Evolutionary conservation across 2,329 filamentous ascomycete species (phyloP), one percentile per base, ranked within the genome.

Genomic region (Fonsecaea pedrosoi): DNA sequence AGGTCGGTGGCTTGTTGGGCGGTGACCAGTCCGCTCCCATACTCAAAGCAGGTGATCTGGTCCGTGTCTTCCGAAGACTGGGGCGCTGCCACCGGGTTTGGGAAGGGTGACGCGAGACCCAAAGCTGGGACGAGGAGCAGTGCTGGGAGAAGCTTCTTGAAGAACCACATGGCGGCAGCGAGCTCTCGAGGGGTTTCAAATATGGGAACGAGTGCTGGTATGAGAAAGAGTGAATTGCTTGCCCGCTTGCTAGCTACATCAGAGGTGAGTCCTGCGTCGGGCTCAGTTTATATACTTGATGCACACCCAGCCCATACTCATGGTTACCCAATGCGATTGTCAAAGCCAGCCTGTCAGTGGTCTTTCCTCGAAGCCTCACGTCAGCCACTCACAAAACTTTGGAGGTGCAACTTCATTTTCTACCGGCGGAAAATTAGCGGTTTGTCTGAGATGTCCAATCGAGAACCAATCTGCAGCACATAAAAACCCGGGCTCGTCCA

Each of bases 11-110:
- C 60, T 30, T 55, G 50, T 37, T 48, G 50, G 15, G 53, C 35
- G 37, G 37, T 55, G 13, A 62, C 60, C 18, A 62, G 35, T 1
- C 54, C 54, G 30, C 60, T 62, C 18, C 60, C 53, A 5, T 15
- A 53, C 53, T 55, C 37, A 13, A 37, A 62, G 53, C 60, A 62
- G 60, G 60, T 62, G 50, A 56, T 62, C 56, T 55, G 18, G 37
- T 62, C 60, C 35, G 37, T 37, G 30, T 56, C 53, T 13, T 62
- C 60, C 30, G 60, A 56, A 53, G 35, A 42, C 15, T 18, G 38
- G 15, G 54, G 60, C 2, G 38, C 13, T 10, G 55, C 55, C 8
- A 15, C 55, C 8, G 55, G 34, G 15, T n/a, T 38, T 1, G 60
- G 53, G 25, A 34, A 48, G 40, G 57, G 18, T 6, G 37, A 34